Base-by-base conservation (phyloP, 2,329 filamentous ascomycete species). In the Dactylellina parvicollis region DNA sequence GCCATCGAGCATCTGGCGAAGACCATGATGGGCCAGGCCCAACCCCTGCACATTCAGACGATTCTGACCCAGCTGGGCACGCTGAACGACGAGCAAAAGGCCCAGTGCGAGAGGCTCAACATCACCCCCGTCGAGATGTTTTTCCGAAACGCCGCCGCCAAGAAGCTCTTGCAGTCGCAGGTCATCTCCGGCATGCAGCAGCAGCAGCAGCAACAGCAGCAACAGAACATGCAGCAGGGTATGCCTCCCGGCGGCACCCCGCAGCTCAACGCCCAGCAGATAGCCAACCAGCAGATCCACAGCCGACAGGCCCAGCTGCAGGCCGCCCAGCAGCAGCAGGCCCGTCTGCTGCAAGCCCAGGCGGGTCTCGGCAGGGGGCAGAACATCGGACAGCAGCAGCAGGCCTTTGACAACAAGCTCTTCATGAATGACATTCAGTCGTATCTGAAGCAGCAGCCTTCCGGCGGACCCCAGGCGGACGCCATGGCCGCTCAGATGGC, bases 341-440 rank as follows among this genome's bases (percentile, higher is more conserved):
- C 52, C 10, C 52, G 52, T 42, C 34, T 66, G 16, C 3, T 66
- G 4, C 49, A 62, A 12, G 66, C 52, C 8, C 66, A 72, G 18
- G 66, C 66, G 14, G 52, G 50, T 26, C 59, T 72, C 50, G 66
- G 66, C 18, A 49, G 66, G n/a, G 66, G 66, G 2, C 66, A 71
- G 54, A 54, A 57, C 22, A 24, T 59, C 52, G 50, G 42, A 16
- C 57, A 64, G 44, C 46, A 36, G 18, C 66, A 46, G 26, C 66
- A 52, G 36, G 20, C 54, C 22, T 72, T 72, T 40, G 66, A 72
- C 46, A 72, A 66, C 50, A 57, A 64, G 14, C 22, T 56, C 10
- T 72, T 72, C 44, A 64, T 72, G 57, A 64, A 55, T 30, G 66
- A 72, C 12, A 47, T 72, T 22, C 66, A 72, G 36, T 52, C 50